Base-by-base conservation (phyloP, 2,329 filamentous ascomycete genomes). In the Fusarium chlamydosporum region DNA sequence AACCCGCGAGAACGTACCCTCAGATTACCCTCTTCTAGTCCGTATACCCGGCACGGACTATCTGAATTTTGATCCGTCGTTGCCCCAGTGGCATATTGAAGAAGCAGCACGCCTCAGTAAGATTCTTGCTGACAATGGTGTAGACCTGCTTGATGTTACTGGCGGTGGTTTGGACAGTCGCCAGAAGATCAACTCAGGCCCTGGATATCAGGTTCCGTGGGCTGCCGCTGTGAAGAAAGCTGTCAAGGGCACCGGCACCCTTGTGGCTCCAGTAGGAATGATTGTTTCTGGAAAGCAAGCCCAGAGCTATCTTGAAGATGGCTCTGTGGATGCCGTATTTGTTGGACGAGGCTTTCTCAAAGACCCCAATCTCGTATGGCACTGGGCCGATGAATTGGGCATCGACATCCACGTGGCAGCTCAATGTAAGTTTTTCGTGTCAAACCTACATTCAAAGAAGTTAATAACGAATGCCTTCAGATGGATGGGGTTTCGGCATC, bases 81-180 rank as follows among this genome's bases (percentile, higher is more conserved):
- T 83, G 12, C 85, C 89, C 57, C 86, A 86, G 72, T 95, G 74
- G 92, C 48, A 65, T n/a, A 54, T 74, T 18, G 91, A 89, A 83
- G 86, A 94, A 54, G 89, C 89, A 0, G 82, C 87, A 18, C 81
- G 81, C 43, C 85, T 94, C 4, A 89, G 90, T 2, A 79, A 82
- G 55, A 79, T 88, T 1, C 82, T 94, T 1, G 88, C 88, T 0
- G 85, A 85, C 2, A 81, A 79, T 20, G 92, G 92, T 4, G 85
- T 94, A 7, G 92, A 95, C 76, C 80, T 94, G 12, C 80, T 94
- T 8, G 92, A 95, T 73, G 84, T 94, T 23, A 89, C 87, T 9
- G 86, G 85, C 2, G 91, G 87, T 7, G 92, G 91, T 9, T 84
- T 86, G 43, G 87, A 92, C 72, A 81, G 84, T 4, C 76, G 79